Conservation (phyloP, 2,329 filamentous ascomycete genomes). For the Cephalotrichum gorgonifer region DNA sequence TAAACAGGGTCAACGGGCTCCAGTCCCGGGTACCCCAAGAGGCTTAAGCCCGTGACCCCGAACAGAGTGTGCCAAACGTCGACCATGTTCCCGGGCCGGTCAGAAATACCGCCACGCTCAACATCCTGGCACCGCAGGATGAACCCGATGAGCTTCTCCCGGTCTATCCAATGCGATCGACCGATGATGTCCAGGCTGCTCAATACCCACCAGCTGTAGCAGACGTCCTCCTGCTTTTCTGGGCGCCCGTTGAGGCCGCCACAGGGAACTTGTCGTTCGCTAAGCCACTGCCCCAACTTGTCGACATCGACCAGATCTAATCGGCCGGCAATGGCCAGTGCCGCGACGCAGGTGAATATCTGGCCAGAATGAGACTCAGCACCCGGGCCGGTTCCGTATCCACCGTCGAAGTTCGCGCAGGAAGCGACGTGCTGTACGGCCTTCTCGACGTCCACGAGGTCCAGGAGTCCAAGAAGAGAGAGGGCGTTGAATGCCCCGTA, state of each 20-base stretch:
- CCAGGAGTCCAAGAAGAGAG: constrained; percentile 66
- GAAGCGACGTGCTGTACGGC: constrained; percentile 69
- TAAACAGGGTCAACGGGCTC: constrained; percentile 81
- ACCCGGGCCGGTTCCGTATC: constrained; percentile 80
- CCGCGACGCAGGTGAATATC: constrained; percentile 87
- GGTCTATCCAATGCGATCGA: constrained; percentile 87
- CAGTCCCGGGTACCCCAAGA: constrained; percentile 68
- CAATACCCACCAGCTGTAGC: constrained; percentile 98
- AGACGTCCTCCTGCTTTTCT: constrained; percentile 93
- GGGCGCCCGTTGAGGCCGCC: constrained; percentile 90
- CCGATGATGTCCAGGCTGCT: constrained; percentile 85
- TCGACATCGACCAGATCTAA: constrained; percentile 76
- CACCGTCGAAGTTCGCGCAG: constrained; percentile 90
- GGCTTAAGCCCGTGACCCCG: constrained; percentile 75
- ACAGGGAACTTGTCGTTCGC: constrained; percentile 77
- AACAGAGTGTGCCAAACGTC: constrained; percentile 96
- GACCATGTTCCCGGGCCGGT: constrained; percentile 87
- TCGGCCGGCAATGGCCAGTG: constrained; percentile 71
- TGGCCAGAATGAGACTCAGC: constrained; percentile 93
- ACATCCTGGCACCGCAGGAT: constrained; percentile 84
- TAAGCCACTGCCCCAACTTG: constrained; percentile 79
- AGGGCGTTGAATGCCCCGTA: constrained; percentile 85
- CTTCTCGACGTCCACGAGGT: constrained; percentile 66
- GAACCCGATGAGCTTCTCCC: constrained; percentile 65
- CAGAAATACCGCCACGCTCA: constrained; percentile 75